These are phyloP conservation scores for Insectozyma bohioensis DNA, from an alignment of 1,139 yeast species.

Conservation along the genomic window DNA sequence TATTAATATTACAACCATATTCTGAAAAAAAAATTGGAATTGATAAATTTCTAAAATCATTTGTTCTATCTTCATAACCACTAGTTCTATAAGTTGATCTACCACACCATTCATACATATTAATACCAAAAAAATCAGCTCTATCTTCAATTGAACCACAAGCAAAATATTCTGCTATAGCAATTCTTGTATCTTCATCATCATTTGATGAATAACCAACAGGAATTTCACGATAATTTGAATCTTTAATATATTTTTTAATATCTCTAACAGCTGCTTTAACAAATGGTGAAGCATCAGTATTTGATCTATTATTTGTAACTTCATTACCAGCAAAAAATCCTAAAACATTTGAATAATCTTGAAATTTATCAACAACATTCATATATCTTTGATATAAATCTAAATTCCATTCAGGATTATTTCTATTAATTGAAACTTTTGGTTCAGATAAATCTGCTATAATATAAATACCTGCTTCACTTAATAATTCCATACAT, in stretches of 20 bases:
- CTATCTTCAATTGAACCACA: constrained; percentile 69
- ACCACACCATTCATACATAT: constrained; percentile 93
- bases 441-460: constrained; percentile 88
- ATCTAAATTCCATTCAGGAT: constrained; percentile 68
- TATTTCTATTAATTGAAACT: constrained; percentile 69
- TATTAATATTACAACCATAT: constrained; percentile 68
- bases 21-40: constrained; percentile 87
- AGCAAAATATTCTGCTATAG: constrained; percentile 78
- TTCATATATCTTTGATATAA: constrained; percentile 75
- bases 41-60: constrained; percentile 60
- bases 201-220: constrained; percentile 96
- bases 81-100: constrained; percentile 64
- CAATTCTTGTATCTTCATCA: constrained; percentile 65
- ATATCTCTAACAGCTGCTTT: constrained; percentile 92
- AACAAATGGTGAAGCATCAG: constrained; percentile 70
- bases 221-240: constrained; percentile 72
- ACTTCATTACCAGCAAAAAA: constrained; percentile 94
- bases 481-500: constrained; percentile 82
- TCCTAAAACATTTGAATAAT: constrained; percentile 84
- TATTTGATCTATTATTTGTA: constrained; percentile 53
- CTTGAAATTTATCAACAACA: constrained; percentile 78
- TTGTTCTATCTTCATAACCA: constrained; percentile 65
- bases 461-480: constrained; percentile 85
- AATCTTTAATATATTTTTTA: constrained; percentile 69
- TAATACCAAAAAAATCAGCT: constrained; percentile 88